Evolutionary conservation across 768 basidiomycete species (phyloP), one percentile per base, ranked within the genome.

Genomic region (Hebeloma cylindrosporum): DNA sequence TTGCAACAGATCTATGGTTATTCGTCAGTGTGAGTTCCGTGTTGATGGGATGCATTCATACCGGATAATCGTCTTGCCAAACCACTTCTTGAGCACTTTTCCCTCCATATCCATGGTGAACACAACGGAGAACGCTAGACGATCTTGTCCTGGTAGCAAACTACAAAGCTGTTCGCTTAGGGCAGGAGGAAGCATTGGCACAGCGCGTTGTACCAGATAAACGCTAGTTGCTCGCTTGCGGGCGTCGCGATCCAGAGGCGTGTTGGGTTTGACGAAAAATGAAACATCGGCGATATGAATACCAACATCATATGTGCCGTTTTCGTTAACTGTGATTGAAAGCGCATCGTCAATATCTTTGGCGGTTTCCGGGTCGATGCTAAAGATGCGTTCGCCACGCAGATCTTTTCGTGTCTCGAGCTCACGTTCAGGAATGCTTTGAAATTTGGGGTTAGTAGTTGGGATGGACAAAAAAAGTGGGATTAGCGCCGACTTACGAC

Each of bases 231-330:
- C 96, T 47, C 94, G 79, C 68, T 98, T 98, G 53, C 94, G 84
- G 29, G 96, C 96, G 68, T 99, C 96, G 17, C 96, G 90, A 59
- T 99, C 96, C 56, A 99, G 73, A n/a, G 96, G 89, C 8, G 94
- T 96, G 62, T 93, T 93, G 17, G 91, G 86, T 66, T 90, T 91
- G 57, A 91, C 85, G 67, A 98, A 97, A 72, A 86, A 87, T 2
- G 94, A 92, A 5, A 97, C 95, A 65, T 99, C 96, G 8, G 94
- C 88, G 51, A 99, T 81, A 60, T 98, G 95, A n/a, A 98, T 80
- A 42, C 92, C 92, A 36, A 99, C 80, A 30, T 93, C 89, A 60
- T 81, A 94, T 2, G 86, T 93, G 5, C 94, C 93, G 61, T 97
- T 92, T 16, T 93, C 93, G 57, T 93, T 93, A 47, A 67, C 61